Base-by-base conservation (phyloP, 1,284 basidiomycete species). In the Coniferiporia weirii region DNA sequence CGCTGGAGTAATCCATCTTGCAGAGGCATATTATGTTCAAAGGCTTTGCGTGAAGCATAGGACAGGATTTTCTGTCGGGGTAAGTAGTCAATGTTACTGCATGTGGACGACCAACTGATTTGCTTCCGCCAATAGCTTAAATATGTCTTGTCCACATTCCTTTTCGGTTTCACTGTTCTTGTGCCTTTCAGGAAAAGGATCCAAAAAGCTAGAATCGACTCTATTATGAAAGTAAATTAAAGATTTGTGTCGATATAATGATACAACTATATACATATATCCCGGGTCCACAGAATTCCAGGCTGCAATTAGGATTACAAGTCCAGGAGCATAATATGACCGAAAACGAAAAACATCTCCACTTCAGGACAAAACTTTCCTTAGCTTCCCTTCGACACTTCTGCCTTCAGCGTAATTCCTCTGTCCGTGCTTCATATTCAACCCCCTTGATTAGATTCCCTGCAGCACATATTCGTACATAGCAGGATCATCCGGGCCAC, bases 151-250 rank as follows among this genome's bases (percentile, higher is more conserved):
- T 66, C 76, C 1, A 82, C 84, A 0, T 35, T 84, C 1, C 1
- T 79, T 0, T 71, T 77, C 34, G 89, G 87, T 0, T 80, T 75
- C 59, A 80, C 81, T 0, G 73, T 83, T 8, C 81, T 80, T 71
- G 45, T 63, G 5, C 74, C 81, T 57, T 70, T 90, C 61, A 73
- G 81, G 47, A 76, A 73, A 62, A 76, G 79, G 32, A 80, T 89
- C 9, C 85, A 89, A 62, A 72, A 73, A 34, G 82, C 82, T 13
- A 77, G 87, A 1, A 91, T 90, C 43, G 82, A 87, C 57, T 88
- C 86, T 52, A 85, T 89, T 10, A 83, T 86, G 80, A 90, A 90
- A 68, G 77, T 70, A 8, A 59, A 59, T 48, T 62, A 56, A 43
- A 17, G 27, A 3, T 6, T 19, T n/a, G 12, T 40, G 27, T n/a